Percentiles rank a stretch among this genome's conserved stretches.
Conservation (phyloP, 305 asterid genomes). For the Nicotiana rustica region DNA sequence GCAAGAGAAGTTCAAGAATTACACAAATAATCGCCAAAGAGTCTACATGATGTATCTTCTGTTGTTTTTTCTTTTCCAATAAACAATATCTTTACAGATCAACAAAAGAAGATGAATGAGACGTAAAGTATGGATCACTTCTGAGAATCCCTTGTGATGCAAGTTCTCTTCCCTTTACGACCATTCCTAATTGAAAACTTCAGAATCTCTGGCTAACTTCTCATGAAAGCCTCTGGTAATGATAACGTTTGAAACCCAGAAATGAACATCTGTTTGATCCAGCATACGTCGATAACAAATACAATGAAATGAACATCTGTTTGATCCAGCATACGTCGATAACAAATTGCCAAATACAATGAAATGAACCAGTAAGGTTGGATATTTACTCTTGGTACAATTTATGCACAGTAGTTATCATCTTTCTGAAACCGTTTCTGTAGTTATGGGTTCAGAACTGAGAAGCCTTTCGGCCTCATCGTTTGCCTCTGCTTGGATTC, state of each 20-base stretch:
- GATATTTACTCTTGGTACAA: constrained; percentile 24
- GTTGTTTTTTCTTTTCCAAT: not conserved
- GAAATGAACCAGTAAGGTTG: constrained; percentile 21
- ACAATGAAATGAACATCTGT: constrained; percentile 8
- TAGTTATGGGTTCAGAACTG: constrained; percentile 66
- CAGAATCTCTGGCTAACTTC: not conserved
- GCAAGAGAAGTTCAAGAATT: constrained; percentile 14
- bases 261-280: constrained; percentile 11
- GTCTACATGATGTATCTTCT: not conserved
- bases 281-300: not conserved
- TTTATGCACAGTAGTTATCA: constrained; percentile 35
- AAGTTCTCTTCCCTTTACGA: constrained; percentile 23
- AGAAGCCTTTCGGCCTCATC: constrained; percentile 95
- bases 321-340: not conserved
- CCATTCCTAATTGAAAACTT: not conserved
- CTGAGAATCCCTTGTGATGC: constrained; percentile 9
- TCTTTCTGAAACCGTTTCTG: constrained; percentile 61
- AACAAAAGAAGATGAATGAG: not conserved
- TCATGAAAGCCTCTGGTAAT: not conserved
- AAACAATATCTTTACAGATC: not conserved
- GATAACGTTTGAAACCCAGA: constrained; percentile 4
- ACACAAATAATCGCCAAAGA: constrained; percentile 8
- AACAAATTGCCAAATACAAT: not conserved
- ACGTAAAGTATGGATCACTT: not conserved
- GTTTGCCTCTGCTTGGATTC: constrained; percentile 87